These are phyloP conservation scores for Penicillium italicum DNA, from an alignment of 2,329 filamentous ascomycete species.

Conservation along the genomic window DNA sequence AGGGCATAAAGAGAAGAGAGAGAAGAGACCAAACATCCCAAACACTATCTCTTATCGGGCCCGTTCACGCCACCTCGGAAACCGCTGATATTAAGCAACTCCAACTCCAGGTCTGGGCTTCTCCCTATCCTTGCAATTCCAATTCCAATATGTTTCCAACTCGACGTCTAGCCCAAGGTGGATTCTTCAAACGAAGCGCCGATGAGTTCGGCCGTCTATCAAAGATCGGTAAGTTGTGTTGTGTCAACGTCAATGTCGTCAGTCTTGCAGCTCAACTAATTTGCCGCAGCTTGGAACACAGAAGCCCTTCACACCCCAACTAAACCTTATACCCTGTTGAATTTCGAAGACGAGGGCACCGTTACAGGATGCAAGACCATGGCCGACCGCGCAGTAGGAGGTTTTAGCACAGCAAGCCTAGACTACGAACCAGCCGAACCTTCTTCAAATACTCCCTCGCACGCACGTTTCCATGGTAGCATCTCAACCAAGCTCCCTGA, in stretches of 20 bases:
- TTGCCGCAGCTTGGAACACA: slow-evolving; percentile 39
- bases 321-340: slow-evolving; percentile 40
- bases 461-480: slow-evolving; percentile 77
- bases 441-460: slow-evolving; percentile 49
- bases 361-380: slow-evolving; percentile 63
- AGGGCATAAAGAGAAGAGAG: not conserved
- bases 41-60: slow-evolving; percentile 21
- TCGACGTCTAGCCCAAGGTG: slow-evolving; percentile 40
- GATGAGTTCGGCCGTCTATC: slow-evolving; percentile 58
- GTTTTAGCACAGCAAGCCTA: slow-evolving; percentile 71
- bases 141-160: slow-evolving; percentile 38
- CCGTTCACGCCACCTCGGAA: slow-evolving; percentile 21
- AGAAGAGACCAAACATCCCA: not conserved
- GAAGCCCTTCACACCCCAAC: slow-evolving; percentile 38
- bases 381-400: slow-evolving; percentile 82
- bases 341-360: slow-evolving; percentile 40
- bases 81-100: slow-evolving; percentile 3
- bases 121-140: not conserved
- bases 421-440: slow-evolving; percentile 58
- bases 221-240: slow-evolving; percentile 47
- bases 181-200: slow-evolving; percentile 57
- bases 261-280: slow-evolving; percentile 4
- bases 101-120: not conserved
- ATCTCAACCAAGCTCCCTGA: slow-evolving; percentile 83
- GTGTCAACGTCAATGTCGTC: not conserved